Base-by-base conservation (phyloP, 805 yeast species). In the Diddensiella santjacobensis region DNA sequence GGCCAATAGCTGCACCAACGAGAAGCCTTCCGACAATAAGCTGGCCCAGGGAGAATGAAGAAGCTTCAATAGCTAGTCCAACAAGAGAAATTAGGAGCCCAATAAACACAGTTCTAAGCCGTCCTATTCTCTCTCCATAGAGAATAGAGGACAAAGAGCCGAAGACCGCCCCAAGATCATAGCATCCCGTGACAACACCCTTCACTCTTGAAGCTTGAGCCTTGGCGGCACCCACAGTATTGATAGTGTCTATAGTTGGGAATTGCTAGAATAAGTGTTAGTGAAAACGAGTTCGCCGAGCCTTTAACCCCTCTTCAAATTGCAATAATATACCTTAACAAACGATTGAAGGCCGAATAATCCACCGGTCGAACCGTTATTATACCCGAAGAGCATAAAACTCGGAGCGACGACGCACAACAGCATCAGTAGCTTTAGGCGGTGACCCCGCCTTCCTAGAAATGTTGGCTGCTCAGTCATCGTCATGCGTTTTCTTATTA, bases 91-190 rank as follows among this genome's bases (percentile, higher is more conserved):
- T 35, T n/a, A 13, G 4, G 20, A 13, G 30, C n/a, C 47, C 47
- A 18, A 39, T 33, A 20, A 45, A 26, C 15, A 30, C 49, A 8
- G 49, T 45, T 19, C 45, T 47, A 3, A 45, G 33, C 71, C 88
- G 78, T 48, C 88, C 87, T 36, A 66, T 57, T 40, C 51, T 64
- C 50, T 79, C 83, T 62, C 84, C 86, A 49, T 69, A 62, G 54
- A 71, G 67, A 66, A 80, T 72, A 15, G 79, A 81, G 40, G 78
- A 68, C 29, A 82, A 58, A 4, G 87, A 83, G 52, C 87, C 87
- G 54, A 75, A 67, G 65, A 83, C 80, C 65, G 87, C 81, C 30
- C 89, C 91, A 22, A 83, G 60, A 26, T 84, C 87, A 55, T 83
- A 83, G 4, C 58, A 31, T 3, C 65, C 64, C 3, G 61, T 60